phyloP scores from a whole-genome alignment of 2,329 filamentous ascomycete genomes.

The Knoxdaviesia proteae region DNA sequence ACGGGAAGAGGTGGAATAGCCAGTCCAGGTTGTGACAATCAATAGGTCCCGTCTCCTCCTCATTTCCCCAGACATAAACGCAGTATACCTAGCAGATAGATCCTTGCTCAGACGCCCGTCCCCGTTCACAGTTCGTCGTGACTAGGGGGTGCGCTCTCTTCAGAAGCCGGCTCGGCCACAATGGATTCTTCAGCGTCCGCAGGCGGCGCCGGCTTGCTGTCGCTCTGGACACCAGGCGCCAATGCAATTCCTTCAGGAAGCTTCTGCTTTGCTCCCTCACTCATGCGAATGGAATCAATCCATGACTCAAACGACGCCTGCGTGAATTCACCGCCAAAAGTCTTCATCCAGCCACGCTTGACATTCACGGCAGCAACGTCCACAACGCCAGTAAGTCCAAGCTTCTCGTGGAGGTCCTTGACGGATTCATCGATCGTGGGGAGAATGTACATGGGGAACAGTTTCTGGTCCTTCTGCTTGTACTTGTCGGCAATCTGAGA shows the following conservation, averaged over 20 bases:
- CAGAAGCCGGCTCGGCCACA: slow-evolving; percentile 5
- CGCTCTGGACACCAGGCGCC: slow-evolving; percentile 10
- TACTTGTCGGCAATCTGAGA: slow-evolving; percentile 62
- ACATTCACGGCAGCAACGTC: slow-evolving; percentile 70
- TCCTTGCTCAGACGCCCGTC: not conserved
- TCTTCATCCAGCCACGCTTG: slow-evolving; percentile 70
- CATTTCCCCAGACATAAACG: no score
- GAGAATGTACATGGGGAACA: slow-evolving; percentile 72
- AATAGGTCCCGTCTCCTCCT: no score
- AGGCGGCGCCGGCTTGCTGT: slow-evolving; percentile 4
- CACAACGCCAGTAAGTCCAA: slow-evolving; percentile 39
- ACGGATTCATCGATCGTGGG: slow-evolving; percentile 36
- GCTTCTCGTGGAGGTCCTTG: slow-evolving; percentile 12
- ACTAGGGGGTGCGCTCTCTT: slow-evolving; percentile 1
- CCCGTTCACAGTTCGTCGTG: slow-evolving; percentile 28
- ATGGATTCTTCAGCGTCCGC: no score
- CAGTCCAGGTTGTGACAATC: no score
- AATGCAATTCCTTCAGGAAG: slow-evolving; percentile 41
- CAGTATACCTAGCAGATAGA: no score
- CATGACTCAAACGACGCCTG: slow-evolving; percentile 52
- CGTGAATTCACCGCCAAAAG: slow-evolving; percentile 42
- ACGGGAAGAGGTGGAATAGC: no score
- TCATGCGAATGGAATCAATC: slow-evolving; percentile 81
- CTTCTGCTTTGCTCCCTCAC: slow-evolving; percentile 64
- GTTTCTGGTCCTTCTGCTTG: slow-evolving; percentile 36